Conservation (phyloP, 1,284 basidiomycete species). For the Pseudozyma sp. region DNA sequence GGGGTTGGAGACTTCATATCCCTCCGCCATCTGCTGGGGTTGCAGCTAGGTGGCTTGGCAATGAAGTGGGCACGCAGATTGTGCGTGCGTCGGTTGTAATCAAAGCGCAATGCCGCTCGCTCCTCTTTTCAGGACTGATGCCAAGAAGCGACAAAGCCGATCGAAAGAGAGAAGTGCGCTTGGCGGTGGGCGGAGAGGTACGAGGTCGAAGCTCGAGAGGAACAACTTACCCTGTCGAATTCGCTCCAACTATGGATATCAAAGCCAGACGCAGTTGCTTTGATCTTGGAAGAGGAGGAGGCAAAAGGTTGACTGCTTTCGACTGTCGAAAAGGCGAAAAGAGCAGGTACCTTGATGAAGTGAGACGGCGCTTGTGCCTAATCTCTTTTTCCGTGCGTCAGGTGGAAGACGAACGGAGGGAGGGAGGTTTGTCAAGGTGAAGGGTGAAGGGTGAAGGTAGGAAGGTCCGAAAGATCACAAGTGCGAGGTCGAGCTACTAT, state of each 20-base stretch:
- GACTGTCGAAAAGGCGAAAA: constrained; percentile 20
- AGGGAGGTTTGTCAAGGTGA: constrained; percentile 6
- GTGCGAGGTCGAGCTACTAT: constrained; percentile 21
- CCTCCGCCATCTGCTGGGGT: neutral
- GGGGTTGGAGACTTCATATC: constrained; percentile 10
- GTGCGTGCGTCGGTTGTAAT: neutral
- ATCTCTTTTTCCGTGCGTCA: constrained; percentile 33
- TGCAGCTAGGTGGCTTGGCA: constrained; percentile 5
- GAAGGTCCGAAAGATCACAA: constrained; percentile 4
- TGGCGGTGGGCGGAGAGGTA: no score
- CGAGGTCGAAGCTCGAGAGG: neutral
- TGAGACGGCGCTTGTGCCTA: constrained; percentile 48
- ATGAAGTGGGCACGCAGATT: constrained; percentile 2
- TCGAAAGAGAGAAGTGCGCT: neutral
- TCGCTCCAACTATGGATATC: constrained; percentile 19
- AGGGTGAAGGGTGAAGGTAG: constrained; percentile 22
- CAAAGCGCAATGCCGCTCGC: neutral
- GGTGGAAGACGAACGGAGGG: constrained; percentile 18
- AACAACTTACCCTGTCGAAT: constrained; percentile 31
- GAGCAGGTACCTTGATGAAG: constrained; percentile 4
- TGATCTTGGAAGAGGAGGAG: constrained; percentile 5
- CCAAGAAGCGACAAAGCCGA: neutral
- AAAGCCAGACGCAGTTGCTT: constrained; percentile 24
- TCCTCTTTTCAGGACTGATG: neutral
- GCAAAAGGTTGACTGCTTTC: constrained; percentile 26